These are phyloP conservation scores for Nidularia pulvinata DNA, from an alignment of 768 basidiomycete species.

Conservation along the genomic window DNA sequence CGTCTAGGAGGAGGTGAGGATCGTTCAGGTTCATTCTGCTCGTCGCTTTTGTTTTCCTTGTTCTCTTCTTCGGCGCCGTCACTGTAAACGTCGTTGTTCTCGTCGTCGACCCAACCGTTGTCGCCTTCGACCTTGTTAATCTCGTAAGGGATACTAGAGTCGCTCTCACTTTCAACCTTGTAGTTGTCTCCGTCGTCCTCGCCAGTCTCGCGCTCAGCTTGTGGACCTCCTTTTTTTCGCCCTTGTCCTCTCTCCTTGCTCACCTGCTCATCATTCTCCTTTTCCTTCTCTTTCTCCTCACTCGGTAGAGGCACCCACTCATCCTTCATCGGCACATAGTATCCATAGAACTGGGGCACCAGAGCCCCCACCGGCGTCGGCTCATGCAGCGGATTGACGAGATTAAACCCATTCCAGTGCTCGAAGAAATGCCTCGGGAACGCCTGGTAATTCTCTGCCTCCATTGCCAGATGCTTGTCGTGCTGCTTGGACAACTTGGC, in stretches of 20 bases:
- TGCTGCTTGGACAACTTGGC: constrained; percentile 39
- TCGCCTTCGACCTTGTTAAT: no score
- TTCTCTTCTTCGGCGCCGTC: no score
- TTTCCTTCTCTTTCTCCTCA: no score
- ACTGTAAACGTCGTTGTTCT: no score
- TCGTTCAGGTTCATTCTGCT: no score
- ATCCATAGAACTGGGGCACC: constrained; percentile 67
- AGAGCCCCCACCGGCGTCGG: constrained; percentile 48
- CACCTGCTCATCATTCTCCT: no score
- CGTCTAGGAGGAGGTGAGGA: no score
- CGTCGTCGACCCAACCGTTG: no score
- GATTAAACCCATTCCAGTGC: constrained; percentile 49
- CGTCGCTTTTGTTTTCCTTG: no score
- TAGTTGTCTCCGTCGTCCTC: no score
- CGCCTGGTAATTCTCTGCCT: constrained; percentile 41
- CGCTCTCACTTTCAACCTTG: no score
- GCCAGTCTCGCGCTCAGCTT: neutral
- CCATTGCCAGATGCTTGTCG: constrained; percentile 34
- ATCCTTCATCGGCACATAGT: constrained; percentile 34
- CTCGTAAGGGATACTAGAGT: no score
- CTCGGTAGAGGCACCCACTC: neutral
- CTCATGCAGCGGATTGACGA: constrained; percentile 35
- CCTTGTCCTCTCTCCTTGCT: neutral
- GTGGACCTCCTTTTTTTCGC: neutral
- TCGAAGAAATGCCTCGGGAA: constrained; percentile 46